Evolutionary conservation across 2,329 filamentous ascomycete genomes (phyloP).

Genomic region (Penicillium sp.): DNA sequence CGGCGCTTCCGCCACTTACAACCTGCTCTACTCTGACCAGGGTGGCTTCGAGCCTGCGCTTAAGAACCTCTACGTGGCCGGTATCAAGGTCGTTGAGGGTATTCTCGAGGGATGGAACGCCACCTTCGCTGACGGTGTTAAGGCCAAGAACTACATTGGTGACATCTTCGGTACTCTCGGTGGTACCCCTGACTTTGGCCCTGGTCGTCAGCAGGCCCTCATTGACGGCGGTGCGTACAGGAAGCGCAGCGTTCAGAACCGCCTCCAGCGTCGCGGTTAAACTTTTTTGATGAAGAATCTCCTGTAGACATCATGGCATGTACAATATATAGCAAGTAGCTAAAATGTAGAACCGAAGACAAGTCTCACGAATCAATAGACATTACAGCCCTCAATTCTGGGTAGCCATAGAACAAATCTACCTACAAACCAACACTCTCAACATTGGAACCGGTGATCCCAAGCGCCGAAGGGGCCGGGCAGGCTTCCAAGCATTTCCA

Average conservation of each 20-base stretch:
- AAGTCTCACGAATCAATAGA: too few relatives aligned
- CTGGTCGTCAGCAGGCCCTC: conserved; percentile 21
- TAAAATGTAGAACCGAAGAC: too few relatives aligned
- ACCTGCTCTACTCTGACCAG: conserved; percentile 62
- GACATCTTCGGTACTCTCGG: conserved; percentile 71
- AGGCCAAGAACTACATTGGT: conserved; percentile 66
- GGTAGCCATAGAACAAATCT: too few relatives aligned
- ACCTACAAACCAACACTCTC: too few relatives aligned
- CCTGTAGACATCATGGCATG: background rate
- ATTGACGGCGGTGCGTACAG: conserved; percentile 23
- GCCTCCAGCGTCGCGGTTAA: conserved; percentile 12
- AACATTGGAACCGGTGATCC: too few relatives aligned
- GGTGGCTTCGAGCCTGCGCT: conserved; percentile 66
- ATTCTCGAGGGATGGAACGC: conserved; percentile 63
- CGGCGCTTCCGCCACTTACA: conserved; percentile 56
- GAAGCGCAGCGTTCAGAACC: conserved; percentile 16
- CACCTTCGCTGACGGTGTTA: conserved; percentile 60
- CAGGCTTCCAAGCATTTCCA: too few relatives aligned
- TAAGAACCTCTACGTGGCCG: conserved; percentile 67
- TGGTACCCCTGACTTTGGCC: conserved; percentile 65
- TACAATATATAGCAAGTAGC: background rate
- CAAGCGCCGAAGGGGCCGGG: too few relatives aligned
- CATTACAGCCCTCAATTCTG: too few relatives aligned
- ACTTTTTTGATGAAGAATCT: background rate
- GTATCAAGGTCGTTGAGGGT: conserved; percentile 64